Conservation (phyloP, 2,329 filamentous ascomycete species). For the Keithomyces neogunnii region DNA sequence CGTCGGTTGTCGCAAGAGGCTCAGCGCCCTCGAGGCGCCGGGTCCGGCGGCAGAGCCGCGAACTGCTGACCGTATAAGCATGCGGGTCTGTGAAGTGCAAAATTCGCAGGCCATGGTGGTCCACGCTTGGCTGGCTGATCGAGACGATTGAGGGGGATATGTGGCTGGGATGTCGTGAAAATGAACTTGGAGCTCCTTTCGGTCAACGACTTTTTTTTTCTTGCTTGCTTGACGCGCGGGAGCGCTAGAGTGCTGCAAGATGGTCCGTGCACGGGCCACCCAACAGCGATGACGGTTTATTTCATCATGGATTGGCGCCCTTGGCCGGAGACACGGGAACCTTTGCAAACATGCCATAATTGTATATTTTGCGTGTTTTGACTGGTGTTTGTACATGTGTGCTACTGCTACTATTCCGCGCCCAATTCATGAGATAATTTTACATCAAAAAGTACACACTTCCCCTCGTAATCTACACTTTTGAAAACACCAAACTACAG, state of each 20-base stretch:
- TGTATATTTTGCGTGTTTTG: neutral
- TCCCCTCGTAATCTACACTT: neutral
- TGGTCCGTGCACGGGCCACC: neutral
- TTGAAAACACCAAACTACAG: slow-evolving; percentile 72
- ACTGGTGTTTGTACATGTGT: neutral
- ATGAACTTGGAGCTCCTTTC: neutral
- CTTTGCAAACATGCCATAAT: no score
- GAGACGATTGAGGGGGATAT: neutral
- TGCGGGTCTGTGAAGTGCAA: slow-evolving; percentile 36
- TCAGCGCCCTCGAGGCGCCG: slow-evolving; percentile 14
- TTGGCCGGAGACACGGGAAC: no score
- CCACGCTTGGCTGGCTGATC: neutral
- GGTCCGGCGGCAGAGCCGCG: slow-evolving; percentile 20
- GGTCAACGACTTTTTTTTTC: neutral
- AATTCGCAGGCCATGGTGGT: slow-evolving; percentile 36
- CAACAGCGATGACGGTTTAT: neutral
- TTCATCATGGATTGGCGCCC: no score
- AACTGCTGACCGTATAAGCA: slow-evolving; percentile 26
- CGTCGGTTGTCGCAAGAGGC: neutral
- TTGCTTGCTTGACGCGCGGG: neutral
- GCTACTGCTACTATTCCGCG: neutral
- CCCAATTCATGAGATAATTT: no score
- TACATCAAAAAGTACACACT: neutral
- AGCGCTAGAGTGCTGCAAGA: neutral
- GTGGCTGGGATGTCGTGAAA: neutral